phyloP scores from a whole-genome alignment of 225 moss, liverwort and hornwort genomes.

The Asterella californica region DNA sequence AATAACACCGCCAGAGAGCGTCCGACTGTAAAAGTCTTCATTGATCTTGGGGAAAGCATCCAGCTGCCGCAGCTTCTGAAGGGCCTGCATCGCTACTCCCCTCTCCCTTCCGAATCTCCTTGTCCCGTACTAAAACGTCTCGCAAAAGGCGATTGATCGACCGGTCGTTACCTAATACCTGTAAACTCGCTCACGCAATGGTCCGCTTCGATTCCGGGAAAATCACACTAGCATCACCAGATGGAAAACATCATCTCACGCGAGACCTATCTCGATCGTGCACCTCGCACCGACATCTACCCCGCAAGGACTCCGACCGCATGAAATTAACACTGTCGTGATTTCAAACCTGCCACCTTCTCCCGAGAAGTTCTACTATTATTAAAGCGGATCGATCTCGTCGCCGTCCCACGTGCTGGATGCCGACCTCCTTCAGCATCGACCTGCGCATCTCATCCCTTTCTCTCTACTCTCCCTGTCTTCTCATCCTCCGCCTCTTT shows the following conservation, averaged over 20 bases:
- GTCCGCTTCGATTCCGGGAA: background rate
- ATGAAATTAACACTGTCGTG: background rate
- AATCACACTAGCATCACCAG: background rate
- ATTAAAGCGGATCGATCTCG: slow-evolving; percentile 1
- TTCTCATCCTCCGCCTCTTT: background rate
- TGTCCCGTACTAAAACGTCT: slow-evolving; percentile 1
- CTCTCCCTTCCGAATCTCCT: slow-evolving; percentile 2
- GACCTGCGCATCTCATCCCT: background rate
- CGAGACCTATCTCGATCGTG: slow-evolving; percentile 7
- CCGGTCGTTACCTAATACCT: slow-evolving; percentile 10
- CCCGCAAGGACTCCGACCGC: background rate
- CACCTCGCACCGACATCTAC: background rate
- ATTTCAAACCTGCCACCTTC: background rate
- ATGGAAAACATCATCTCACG: background rate
- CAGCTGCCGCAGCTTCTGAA: slow-evolving; percentile 87
- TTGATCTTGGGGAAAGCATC: slow-evolving; percentile 99
- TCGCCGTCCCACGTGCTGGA: background rate
- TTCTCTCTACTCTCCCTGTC: background rate
- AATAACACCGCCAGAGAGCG: slow-evolving; percentile 85
- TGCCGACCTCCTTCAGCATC: slow-evolving; percentile 9
- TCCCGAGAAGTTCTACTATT: background rate
- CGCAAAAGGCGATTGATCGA: background rate
- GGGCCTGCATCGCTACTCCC: slow-evolving; percentile 47
- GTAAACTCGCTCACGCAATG: background rate
- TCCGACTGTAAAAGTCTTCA: slow-evolving; percentile 95